These are phyloP conservation scores for Coniferiporia sulphurascens DNA, from an alignment of 1,284 basidiomycete genomes.

Conservation along the genomic window DNA sequence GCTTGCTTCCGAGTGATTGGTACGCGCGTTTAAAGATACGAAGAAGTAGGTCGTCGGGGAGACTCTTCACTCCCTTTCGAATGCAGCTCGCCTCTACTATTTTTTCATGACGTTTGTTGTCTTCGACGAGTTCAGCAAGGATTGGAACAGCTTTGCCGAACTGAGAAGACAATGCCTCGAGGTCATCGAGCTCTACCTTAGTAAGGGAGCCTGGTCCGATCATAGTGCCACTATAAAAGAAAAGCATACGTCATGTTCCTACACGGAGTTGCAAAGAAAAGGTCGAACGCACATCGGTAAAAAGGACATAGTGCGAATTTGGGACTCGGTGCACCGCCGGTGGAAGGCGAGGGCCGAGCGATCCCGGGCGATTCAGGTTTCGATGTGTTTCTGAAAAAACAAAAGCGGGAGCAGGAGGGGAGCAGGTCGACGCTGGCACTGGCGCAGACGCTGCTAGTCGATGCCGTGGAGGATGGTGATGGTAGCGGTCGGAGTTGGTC, in stretches of 20 bases:
- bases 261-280: background rate
- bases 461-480: background rate
- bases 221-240: background rate
- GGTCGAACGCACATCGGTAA: background rate
- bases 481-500: background rate
- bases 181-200: conserved; percentile 3
- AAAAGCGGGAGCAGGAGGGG: too few species aligned
- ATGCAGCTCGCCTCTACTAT: background rate
- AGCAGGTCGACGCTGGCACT: background rate
- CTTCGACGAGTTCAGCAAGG: conserved; percentile 4
- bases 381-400: background rate
- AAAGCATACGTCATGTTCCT: background rate
- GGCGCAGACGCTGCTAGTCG: background rate
- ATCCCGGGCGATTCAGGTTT: background rate
- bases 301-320: too few species aligned
- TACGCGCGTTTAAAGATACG: conserved; percentile 8
- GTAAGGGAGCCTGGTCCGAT: background rate
- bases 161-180: conserved; percentile 3
- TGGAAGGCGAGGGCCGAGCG: too few species aligned
- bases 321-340: too few species aligned
- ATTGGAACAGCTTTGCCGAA: conserved; percentile 5
- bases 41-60: conserved; percentile 8
- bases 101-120: background rate
- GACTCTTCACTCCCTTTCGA: conserved; percentile 1
- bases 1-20: conserved; percentile 1